phyloP scores from a whole-genome alignment of 2,329 filamentous ascomycete genomes.

The Neophaeococcomyces mojaviensis region DNA sequence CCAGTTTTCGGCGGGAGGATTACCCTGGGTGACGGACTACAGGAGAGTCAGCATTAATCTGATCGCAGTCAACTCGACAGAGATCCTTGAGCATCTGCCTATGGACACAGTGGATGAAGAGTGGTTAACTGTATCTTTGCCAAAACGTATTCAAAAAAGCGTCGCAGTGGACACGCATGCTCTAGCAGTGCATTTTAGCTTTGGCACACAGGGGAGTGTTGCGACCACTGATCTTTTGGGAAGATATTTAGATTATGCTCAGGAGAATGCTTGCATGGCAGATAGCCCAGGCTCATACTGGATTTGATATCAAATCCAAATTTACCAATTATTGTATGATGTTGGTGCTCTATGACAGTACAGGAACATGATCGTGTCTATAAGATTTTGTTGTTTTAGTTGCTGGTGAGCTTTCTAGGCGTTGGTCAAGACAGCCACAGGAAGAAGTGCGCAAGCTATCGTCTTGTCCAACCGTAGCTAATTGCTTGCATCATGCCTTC shows the following conservation, averaged over 20 bases:
- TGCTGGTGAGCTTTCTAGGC: too few species aligned
- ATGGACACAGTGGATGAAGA: slow-evolving; percentile 42
- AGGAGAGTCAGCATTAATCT: slow-evolving; percentile 48
- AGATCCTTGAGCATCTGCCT: slow-evolving; percentile 42
- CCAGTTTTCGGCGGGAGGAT: slow-evolving; percentile 1
- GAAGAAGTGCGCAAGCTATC: too few species aligned
- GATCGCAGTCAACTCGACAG: slow-evolving; percentile 45
- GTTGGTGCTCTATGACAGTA: too few species aligned
- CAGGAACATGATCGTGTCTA: too few species aligned
- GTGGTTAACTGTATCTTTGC: slow-evolving; percentile 33
- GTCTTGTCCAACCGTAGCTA: too few species aligned
- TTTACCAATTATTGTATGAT: too few species aligned
- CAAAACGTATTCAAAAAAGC: slow-evolving; percentile 32
- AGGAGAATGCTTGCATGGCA: slow-evolving; percentile 42
- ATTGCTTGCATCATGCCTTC: too few species aligned
- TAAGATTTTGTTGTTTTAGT: too few species aligned
- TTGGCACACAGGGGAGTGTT: slow-evolving; percentile 37
- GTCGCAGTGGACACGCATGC: slow-evolving; percentile 47
- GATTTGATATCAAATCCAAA: too few species aligned
- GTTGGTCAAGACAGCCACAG: too few species aligned
- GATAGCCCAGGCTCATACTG: neutral
- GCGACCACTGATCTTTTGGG: slow-evolving; percentile 47
- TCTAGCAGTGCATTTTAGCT: slow-evolving; percentile 48
- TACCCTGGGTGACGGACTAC: slow-evolving; percentile 42
- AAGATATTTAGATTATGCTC: slow-evolving; percentile 47